Percentiles rank a stretch among this genome's conserved stretches.
Conservation (phyloP, 306 rosid species). For the Ormosia semicastrata region DNA sequence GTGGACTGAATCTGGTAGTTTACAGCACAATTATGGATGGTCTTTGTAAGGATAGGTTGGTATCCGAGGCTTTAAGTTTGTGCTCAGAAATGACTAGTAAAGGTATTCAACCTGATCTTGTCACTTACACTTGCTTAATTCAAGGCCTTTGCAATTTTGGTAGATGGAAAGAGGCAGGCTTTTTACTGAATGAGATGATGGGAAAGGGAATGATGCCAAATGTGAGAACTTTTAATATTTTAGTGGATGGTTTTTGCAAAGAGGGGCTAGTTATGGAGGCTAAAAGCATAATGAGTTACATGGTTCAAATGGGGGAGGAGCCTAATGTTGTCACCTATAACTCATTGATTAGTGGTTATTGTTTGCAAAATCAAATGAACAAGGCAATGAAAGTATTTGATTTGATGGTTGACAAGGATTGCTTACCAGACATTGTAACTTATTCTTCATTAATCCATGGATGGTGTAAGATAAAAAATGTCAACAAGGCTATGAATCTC, state of each 20-base stretch:
- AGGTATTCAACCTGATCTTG: neutral
- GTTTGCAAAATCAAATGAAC: neutral
- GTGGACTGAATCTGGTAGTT: neutral
- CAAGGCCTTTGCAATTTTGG: neutral
- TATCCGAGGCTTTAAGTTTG: neutral
- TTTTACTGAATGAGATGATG: constrained; percentile 12
- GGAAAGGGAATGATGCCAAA: neutral
- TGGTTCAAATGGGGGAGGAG: constrained; percentile 12
- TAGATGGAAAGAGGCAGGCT: constrained; percentile 2
- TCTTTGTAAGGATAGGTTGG: neutral
- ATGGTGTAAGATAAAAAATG: neutral
- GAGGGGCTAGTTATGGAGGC: constrained; percentile 10
- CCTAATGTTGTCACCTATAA: constrained; percentile 18
- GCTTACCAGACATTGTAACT: neutral
- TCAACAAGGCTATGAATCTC: neutral
- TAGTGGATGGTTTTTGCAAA: neutral
- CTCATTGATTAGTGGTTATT: constrained; percentile 14
- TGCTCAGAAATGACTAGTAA: neutral
- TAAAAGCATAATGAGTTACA: neutral
- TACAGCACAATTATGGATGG: neutral
- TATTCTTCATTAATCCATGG: neutral
- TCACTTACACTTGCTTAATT: constrained; percentile 26
- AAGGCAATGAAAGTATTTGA: neutral
- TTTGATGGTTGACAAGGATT: neutral
- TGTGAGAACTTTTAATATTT: neutral